Percentiles rank a stretch among this genome's conserved stretches.
Conservation (phyloP, 2,329 filamentous ascomycete genomes). For the Xylariaceae sp. region DNA sequence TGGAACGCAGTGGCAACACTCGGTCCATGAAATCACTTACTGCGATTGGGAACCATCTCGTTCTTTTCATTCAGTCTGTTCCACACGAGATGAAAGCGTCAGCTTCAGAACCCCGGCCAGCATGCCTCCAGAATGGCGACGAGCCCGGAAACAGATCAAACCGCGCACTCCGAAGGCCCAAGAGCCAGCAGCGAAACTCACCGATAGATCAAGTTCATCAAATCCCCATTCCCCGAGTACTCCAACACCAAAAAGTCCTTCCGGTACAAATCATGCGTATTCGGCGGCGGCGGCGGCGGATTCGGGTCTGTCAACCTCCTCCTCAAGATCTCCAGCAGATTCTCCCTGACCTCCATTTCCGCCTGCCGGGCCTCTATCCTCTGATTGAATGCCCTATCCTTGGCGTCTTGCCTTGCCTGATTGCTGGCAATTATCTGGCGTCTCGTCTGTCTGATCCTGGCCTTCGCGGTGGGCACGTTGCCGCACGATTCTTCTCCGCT, state of each 20-base stretch:
- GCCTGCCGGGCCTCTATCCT: background rate
- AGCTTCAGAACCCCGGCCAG: background rate
- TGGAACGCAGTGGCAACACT: background rate
- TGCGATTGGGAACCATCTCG: slow-evolving; percentile 4
- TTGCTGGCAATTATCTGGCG: background rate
- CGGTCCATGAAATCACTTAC: slow-evolving; percentile 2
- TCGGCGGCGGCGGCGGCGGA: background rate
- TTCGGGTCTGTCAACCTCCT: background rate
- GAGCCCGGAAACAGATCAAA: no score
- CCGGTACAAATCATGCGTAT: background rate
- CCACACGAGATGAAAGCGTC: background rate
- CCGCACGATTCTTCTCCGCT: slow-evolving; percentile 18
- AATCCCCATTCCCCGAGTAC: slow-evolving; percentile 1
- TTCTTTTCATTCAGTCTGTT: background rate
- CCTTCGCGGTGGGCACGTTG: background rate
- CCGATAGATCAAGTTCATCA: background rate
- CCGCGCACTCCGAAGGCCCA: no score
- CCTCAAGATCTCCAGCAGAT: background rate
- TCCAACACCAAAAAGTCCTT: slow-evolving; percentile 20
- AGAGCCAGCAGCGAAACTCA: no score
- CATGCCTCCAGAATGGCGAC: no score
- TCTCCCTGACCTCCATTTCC: background rate
- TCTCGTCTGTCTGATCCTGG: background rate
- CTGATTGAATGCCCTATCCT: no score
- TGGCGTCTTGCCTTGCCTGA: background rate